These are phyloP conservation scores for Penicillium pulvis DNA, from an alignment of 495 filamentous ascomycete species.

Conservation along the genomic window DNA sequence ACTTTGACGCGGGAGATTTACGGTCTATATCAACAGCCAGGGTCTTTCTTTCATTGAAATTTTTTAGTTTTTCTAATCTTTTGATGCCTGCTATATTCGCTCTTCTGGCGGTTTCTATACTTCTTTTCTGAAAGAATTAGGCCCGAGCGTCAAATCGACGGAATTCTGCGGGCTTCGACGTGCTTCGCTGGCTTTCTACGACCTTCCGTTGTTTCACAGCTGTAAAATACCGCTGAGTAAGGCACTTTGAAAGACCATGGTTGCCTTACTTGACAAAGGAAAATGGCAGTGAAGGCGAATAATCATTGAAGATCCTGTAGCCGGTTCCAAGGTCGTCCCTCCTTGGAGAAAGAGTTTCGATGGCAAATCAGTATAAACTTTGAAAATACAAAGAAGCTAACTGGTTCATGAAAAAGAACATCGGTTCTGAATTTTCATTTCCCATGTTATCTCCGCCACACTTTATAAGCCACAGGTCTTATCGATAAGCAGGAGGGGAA, in stretches of 20 bases:
- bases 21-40: neutral
- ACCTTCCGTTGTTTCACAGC: conserved; percentile 21
- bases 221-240: conserved; percentile 11
- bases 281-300: neutral
- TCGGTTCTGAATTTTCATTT: conserved; percentile 1
- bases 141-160: conserved; percentile 37
- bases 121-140: conserved; percentile 18
- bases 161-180: conserved; percentile 41
- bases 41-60: neutral
- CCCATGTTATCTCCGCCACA: conserved; percentile 11
- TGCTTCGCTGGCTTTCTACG: conserved; percentile 26
- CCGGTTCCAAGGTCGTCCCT: neutral
- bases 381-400: neutral
- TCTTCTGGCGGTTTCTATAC: conserved; percentile 30
- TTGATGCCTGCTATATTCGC: conserved; percentile 7
- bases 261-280: neutral
- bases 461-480: conserved; percentile 18
- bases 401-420: neutral
- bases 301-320: neutral
- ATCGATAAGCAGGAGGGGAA: conserved; percentile 30
- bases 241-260: neutral
- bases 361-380: neutral
- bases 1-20: neutral
- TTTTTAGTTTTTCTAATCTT: conserved; percentile 15
- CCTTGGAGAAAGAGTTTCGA: neutral